These are phyloP conservation scores for Agrostemma githago DNA, from an alignment of 148 eudicot genomes.

Conservation along the genomic window DNA sequence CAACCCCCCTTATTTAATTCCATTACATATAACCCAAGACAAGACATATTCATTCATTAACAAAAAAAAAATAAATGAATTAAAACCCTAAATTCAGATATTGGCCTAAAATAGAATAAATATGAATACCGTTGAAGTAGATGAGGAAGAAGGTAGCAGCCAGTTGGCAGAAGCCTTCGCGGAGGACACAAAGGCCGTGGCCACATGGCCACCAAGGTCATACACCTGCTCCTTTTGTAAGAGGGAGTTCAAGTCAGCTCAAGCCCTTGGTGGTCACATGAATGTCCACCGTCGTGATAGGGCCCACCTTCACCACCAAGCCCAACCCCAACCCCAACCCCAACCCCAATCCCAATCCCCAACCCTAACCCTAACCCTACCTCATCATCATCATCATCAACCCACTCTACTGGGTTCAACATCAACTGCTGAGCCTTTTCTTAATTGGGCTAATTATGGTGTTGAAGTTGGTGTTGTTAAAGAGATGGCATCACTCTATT, in stretches of 20 bases:
- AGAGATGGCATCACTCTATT: background rate
- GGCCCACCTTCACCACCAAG: constrained; percentile 34
- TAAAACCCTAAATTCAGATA: background rate
- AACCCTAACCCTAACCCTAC: background rate
- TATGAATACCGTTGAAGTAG: constrained; percentile 6
- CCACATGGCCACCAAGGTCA: constrained; percentile 59
- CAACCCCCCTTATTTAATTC: background rate
- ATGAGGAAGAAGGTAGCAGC: constrained; percentile 20
- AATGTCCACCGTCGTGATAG: constrained; percentile 71
- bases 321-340: constrained; percentile 14
- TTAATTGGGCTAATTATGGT: constrained; percentile 7
- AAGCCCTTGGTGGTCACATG: constrained; percentile 83
- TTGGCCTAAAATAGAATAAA: background rate
- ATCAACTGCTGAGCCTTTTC: constrained; percentile 1
- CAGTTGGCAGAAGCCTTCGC: constrained; percentile 22
- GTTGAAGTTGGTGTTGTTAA: background rate
- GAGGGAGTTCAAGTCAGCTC: constrained; percentile 66
- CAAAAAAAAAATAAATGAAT: background rate
- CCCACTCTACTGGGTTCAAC: background rate
- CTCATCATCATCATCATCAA: background rate
- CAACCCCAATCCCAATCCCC: background rate
- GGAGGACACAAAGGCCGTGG: constrained; percentile 18
- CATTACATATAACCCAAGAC: background rate
- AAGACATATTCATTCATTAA: background rate
- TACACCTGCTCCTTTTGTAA: constrained; percentile 59